A percentile compares a stretch with the other conserved stretches of the same genome.
These are phyloP conservation scores for Beauveria asiatica DNA, from an alignment of 2,329 filamentous ascomycete genomes.

Conservation along the genomic window DNA sequence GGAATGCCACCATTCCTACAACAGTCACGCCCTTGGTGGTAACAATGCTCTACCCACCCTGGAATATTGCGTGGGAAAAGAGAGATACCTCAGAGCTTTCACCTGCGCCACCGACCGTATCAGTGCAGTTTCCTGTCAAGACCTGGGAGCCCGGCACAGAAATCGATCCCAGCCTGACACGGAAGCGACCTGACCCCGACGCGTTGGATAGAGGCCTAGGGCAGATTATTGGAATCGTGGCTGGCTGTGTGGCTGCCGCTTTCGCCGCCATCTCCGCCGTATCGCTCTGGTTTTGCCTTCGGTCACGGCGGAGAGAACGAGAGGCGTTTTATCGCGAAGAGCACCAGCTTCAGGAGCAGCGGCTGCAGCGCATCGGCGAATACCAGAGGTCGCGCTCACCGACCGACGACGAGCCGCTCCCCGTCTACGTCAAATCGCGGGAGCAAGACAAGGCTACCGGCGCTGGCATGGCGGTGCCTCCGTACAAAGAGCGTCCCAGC, in stretches of 20 bases:
- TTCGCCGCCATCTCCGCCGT: background rate
- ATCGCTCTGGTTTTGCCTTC: background rate
- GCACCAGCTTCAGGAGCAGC: slow-evolving; percentile 3
- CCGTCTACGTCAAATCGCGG: slow-evolving; percentile 1
- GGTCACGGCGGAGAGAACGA: background rate
- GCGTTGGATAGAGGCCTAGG: background rate
- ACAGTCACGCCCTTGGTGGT: background rate
- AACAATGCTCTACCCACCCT: slow-evolving; percentile 3
- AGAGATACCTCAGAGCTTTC: background rate
- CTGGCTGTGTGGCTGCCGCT: slow-evolving; percentile 1
- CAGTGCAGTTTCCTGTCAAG: slow-evolving; percentile 1
- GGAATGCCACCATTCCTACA: background rate
- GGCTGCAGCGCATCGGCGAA: slow-evolving; percentile 2
- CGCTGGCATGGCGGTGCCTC: background rate
- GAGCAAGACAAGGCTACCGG: slow-evolving; percentile 1
- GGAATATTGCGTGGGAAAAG: slow-evolving; percentile 9
- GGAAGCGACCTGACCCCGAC: background rate
- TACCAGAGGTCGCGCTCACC: slow-evolving; percentile 5
- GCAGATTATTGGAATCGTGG: slow-evolving; percentile 9
- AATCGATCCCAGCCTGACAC: slow-evolving; percentile 1
- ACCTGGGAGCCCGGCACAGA: slow-evolving; percentile 9
- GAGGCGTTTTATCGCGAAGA: slow-evolving; percentile 5
- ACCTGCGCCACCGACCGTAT: slow-evolving; percentile 1
- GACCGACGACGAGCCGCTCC: slow-evolving; percentile 4
- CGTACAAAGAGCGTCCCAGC: slow-evolving; percentile 8